A percentile compares a stretch with the other conserved stretches of the same genome.
phyloP scores from a whole-genome alignment of 805 yeast species.

The Maudiozyma pseudohumilis region DNA sequence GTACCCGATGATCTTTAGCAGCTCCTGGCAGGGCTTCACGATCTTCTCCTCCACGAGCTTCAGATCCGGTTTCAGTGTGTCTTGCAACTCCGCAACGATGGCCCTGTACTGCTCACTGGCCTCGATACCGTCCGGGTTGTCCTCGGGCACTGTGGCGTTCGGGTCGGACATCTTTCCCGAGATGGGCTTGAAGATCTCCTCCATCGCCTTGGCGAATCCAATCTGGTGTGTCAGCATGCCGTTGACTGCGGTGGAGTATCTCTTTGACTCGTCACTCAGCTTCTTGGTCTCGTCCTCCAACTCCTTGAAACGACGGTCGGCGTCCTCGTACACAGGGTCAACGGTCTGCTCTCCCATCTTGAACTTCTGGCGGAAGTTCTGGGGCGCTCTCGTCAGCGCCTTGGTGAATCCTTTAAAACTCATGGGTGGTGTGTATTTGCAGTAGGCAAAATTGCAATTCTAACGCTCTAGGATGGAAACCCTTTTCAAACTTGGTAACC shows the following conservation, averaged over 20 bases:
- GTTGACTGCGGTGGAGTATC: conserved; percentile 84
- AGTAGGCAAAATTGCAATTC: too few species aligned
- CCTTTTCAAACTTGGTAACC: too few species aligned
- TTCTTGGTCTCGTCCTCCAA: conserved; percentile 83
- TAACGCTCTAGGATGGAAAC: too few species aligned
- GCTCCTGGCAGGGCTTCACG: conserved; percentile 84
- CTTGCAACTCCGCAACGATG: conserved; percentile 78
- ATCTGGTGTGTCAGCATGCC: conserved; percentile 91
- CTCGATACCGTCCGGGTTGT: conserved; percentile 91
- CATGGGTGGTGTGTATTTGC: conserved; percentile 40
- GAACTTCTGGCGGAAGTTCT: conserved; percentile 77
- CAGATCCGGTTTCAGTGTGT: conserved; percentile 81
- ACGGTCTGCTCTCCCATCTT: conserved; percentile 73
- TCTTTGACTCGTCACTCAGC: conserved; percentile 77
- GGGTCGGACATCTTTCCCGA: conserved; percentile 90
- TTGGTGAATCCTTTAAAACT: conserved; percentile 83
- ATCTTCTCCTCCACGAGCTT: conserved; percentile 85
- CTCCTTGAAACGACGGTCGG: conserved; percentile 92
- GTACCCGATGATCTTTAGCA: conserved; percentile 67
- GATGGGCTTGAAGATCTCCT: conserved; percentile 92
- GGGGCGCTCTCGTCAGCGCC: conserved; percentile 81
- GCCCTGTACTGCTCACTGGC: conserved; percentile 89
- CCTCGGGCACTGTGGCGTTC: conserved; percentile 74
- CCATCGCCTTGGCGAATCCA: conserved; percentile 91
- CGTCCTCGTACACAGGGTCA: conserved; percentile 88